Conservation (phyloP, 2,329 filamentous ascomycete genomes). For the Sporothrix phasma region DNA sequence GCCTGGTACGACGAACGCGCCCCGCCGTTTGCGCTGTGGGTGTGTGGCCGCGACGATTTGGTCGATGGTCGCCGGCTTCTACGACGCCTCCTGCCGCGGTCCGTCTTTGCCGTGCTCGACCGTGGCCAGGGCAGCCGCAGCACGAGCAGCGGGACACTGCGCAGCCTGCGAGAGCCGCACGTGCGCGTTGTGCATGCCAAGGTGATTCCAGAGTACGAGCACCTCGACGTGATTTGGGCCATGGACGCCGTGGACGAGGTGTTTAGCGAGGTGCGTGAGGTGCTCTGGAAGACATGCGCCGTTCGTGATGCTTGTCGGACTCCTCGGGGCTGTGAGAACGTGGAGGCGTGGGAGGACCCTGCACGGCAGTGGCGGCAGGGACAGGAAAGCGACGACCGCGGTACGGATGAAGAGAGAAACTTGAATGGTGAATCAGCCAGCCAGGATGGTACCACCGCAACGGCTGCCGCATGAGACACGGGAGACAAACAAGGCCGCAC, state of each 20-base stretch:
- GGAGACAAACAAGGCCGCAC: no score
- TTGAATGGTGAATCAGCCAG: not conserved
- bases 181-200: slow-evolving; percentile 73
- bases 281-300: slow-evolving; percentile 68
- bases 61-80: slow-evolving; percentile 73
- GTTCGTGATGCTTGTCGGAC: slow-evolving; percentile 46
- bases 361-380: not conserved
- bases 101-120: slow-evolving; percentile 21
- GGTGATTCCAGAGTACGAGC: slow-evolving; percentile 79
- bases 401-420: not conserved
- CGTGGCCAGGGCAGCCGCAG: slow-evolving; percentile 1
- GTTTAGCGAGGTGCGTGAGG: slow-evolving; percentile 67
- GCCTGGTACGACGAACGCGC: slow-evolving; percentile 76
- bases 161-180: slow-evolving; percentile 61
- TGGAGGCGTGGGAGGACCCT: slow-evolving; percentile 30
- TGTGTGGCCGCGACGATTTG: slow-evolving; percentile 71
- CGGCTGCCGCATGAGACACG: not conserved
- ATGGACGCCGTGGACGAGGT: slow-evolving; percentile 80
- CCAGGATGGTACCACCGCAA: not conserved
- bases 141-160: slow-evolving; percentile 4
- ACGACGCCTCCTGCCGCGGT: slow-evolving; percentile 52
- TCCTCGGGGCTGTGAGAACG: slow-evolving; percentile 53
- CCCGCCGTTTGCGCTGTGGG: slow-evolving; percentile 82
- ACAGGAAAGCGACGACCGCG: no score
- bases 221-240: slow-evolving; percentile 91